phyloP scores from a whole-genome alignment of 202 grass and related monocot genomes.

The Elaeis oleifera region DNA sequence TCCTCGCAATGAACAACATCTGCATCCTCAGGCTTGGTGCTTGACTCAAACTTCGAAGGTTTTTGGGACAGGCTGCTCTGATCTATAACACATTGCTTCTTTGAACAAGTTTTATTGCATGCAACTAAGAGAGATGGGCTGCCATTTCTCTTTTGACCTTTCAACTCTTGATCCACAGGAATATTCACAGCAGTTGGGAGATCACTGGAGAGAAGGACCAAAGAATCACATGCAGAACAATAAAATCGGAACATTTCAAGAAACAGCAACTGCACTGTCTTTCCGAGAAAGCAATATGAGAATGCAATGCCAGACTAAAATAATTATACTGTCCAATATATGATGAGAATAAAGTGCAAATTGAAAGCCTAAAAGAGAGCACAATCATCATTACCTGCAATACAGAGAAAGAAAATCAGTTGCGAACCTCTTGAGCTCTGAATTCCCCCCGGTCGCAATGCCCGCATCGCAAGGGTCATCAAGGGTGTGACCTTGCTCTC shows the following conservation, averaged over 20 bases:
- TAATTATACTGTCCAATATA: not conserved
- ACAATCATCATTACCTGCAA: slow-evolving; percentile 45
- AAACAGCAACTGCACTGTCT: not conserved
- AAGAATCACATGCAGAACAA: not conserved
- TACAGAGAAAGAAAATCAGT: slow-evolving; percentile 63
- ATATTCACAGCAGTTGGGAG: slow-evolving; percentile 29
- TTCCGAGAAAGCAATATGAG: slow-evolving; percentile 9
- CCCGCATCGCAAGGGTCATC: too few species aligned
- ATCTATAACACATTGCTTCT: slow-evolving; percentile 39
- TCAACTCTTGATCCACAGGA: slow-evolving; percentile 29
- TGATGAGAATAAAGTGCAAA: slow-evolving; percentile 12
- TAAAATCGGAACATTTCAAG: not conserved
- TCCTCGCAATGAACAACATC: not conserved
- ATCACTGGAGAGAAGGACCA: slow-evolving; percentile 22
- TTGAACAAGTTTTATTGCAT: slow-evolving; percentile 39
- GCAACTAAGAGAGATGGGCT: slow-evolving; percentile 30
- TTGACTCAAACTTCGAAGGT: not conserved
- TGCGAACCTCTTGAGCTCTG: slow-evolving; percentile 56
- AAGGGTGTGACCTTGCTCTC: too few species aligned
- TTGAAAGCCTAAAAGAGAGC: slow-evolving; percentile 23
- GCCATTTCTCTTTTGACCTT: slow-evolving; percentile 47
- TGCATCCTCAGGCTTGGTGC: slow-evolving; percentile 6
- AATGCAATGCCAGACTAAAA: slow-evolving; percentile 6
- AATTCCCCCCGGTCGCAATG: slow-evolving; percentile 11
- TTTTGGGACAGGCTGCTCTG: slow-evolving; percentile 1